These are phyloP conservation scores for Xylaria digitata DNA, from an alignment of 2,329 filamentous ascomycete genomes.

Conservation along the genomic window DNA sequence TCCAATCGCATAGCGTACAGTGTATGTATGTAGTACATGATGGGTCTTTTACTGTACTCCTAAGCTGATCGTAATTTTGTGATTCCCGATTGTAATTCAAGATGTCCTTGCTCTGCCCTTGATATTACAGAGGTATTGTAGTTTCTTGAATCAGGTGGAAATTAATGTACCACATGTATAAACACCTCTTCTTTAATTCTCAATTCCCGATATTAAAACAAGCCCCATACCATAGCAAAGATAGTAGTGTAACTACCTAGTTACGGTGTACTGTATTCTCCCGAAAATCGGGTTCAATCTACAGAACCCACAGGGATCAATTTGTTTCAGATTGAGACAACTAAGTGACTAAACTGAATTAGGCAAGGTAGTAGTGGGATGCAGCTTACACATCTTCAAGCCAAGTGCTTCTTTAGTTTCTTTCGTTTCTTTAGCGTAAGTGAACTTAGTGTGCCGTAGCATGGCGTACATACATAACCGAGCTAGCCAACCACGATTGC, in stretches of 20 bases:
- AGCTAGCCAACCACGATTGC: slow-evolving; percentile 4
- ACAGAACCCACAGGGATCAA: slow-evolving; percentile 3
- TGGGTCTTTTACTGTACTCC: no score
- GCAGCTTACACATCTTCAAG: no score
- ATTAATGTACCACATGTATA: slow-evolving; percentile 1
- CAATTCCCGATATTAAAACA: background rate
- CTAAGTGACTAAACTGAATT: slow-evolving; percentile 5
- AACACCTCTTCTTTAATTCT: background rate
- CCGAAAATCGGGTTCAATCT: slow-evolving; percentile 19
- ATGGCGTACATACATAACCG: background rate
- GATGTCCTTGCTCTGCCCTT: no score
- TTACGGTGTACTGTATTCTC: background rate
- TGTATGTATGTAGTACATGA: no score
- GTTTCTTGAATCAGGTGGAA: background rate
- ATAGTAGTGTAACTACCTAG: background rate
- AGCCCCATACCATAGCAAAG: background rate
- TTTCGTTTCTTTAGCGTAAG: no score
- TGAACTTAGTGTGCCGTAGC: background rate
- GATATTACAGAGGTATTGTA: background rate
- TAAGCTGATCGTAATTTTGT: background rate
- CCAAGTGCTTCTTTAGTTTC: no score
- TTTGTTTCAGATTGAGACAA: slow-evolving; percentile 29
- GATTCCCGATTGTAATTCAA: no score
- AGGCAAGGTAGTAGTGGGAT: slow-evolving; percentile 8
- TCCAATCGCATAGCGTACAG: no score